Conservation (phyloP, 2,329 filamentous ascomycete genomes). For the Fusarium anthophilum region DNA sequence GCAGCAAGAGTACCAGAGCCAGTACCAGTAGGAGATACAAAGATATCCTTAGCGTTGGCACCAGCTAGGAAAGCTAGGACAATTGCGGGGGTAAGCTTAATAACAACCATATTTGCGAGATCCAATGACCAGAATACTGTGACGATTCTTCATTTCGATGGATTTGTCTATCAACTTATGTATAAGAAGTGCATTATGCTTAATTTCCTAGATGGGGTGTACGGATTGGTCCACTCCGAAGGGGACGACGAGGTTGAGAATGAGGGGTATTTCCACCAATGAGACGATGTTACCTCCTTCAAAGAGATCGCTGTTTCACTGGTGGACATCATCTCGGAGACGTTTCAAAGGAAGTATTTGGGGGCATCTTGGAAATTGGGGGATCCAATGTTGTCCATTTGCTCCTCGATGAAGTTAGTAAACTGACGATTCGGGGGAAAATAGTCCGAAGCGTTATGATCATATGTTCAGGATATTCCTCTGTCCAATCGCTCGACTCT, state of each 20-base stretch:
- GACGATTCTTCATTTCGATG: background rate
- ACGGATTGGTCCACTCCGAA: constrained; percentile 18
- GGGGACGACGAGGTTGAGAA: background rate
- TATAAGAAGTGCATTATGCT: background rate
- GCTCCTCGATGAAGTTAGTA: background rate
- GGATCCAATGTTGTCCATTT: background rate
- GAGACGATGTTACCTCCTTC: background rate
- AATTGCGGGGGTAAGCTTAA: constrained; percentile 23
- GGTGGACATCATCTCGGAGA: background rate
- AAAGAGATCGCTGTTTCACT: background rate
- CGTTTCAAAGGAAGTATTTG: background rate
- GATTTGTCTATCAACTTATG: background rate
- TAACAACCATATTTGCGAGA: constrained; percentile 7
- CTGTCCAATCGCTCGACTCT: background rate
- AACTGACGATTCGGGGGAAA: background rate
- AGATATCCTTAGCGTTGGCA: constrained; percentile 49
- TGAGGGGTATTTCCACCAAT: constrained; percentile 32
- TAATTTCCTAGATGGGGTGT: constrained; percentile 3
- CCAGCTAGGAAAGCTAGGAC: constrained; percentile 18
- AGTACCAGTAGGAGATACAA: constrained; percentile 55
- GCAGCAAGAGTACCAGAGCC: constrained; percentile 51
- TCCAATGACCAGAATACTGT: background rate
- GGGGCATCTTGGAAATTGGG: background rate
- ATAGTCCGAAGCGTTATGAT: background rate
- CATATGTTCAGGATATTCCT: background rate